Evolutionary conservation across 75 land plant species (phyloP).

Genomic region (Cunninghamia lanceolata): DNA sequence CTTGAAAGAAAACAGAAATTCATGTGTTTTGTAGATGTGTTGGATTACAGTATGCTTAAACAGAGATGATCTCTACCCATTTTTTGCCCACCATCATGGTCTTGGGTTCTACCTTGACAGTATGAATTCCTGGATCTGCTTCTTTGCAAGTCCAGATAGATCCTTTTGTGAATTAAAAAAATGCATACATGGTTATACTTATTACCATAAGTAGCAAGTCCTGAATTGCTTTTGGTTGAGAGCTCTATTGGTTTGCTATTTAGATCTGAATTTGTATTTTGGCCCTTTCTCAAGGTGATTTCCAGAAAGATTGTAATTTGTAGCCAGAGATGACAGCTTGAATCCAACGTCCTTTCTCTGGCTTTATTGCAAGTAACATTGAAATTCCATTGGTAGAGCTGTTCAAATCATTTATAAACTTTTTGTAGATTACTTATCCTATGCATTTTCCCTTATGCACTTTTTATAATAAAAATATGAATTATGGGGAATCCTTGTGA

Average conservation of each 20-base stretch:
- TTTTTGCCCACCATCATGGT: neutral
- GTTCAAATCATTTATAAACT: neutral
- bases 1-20: neutral
- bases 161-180: neutral
- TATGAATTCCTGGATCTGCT: neutral
- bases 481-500: neutral
- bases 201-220: neutral
- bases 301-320: neutral
- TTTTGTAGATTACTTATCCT: too few species aligned
- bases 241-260: neutral
- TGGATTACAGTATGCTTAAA: neutral
- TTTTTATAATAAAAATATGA: neutral
- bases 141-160: neutral
- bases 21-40: neutral
- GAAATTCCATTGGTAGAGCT: neutral
- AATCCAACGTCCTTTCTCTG: neutral
- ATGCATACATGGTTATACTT: too few species aligned
- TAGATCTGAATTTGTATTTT: neutral
- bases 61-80: neutral
- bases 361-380: neutral
- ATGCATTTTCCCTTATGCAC: neutral
- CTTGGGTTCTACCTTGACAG: neutral
- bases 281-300: neutral
- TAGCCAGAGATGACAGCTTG: neutral
- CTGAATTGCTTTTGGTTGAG: neutral